Conservation (phyloP, 2,329 filamentous ascomycete species). For the Aureobasidium subglaciale region DNA sequence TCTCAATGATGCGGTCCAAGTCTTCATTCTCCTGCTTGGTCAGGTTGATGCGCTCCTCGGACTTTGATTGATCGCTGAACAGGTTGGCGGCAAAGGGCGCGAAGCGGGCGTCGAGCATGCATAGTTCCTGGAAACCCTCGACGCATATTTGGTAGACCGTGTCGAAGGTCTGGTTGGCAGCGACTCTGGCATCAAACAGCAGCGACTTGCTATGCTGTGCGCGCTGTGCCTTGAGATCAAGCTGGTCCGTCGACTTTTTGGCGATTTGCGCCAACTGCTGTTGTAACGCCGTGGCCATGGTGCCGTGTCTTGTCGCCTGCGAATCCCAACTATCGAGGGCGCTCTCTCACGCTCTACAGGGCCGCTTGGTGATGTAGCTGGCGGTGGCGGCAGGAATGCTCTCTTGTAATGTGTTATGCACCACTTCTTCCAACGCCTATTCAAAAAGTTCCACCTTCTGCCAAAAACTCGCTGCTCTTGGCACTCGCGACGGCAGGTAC, state of each 20-base stretch:
- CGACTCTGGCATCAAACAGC: conserved; percentile 81
- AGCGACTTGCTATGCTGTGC: conserved; percentile 88
- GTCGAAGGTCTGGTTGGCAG: conserved; percentile 83
- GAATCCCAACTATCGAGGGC: not conserved
- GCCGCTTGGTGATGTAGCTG: not conserved
- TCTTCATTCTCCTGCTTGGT: conserved; percentile 73
- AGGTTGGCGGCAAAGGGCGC: conserved; percentile 65
- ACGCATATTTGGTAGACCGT: conserved; percentile 78
- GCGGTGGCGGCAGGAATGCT: not conserved
- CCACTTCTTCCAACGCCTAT: not conserved
- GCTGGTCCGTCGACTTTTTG: conserved; percentile 77
- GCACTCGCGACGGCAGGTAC: not conserved
- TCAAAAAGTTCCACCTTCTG: conserved; percentile 14
- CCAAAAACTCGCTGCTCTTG: conserved; percentile 13
- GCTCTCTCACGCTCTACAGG: not conserved
- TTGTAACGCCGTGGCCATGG: conserved; percentile 79
- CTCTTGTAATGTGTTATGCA: not conserved
- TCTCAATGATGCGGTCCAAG: conserved; percentile 68
- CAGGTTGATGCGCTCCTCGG: conserved; percentile 80
- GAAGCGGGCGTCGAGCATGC: conserved; percentile 77
- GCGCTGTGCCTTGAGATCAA: conserved; percentile 90
- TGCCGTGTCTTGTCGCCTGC: not conserved
- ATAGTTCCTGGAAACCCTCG: conserved; percentile 87
- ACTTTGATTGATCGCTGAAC: conserved; percentile 90
- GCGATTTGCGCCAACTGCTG: conserved; percentile 91